Base-by-base conservation (phyloP, 192 early-diverging fungal genomes). In the Chytriomyces sp. region DNA sequence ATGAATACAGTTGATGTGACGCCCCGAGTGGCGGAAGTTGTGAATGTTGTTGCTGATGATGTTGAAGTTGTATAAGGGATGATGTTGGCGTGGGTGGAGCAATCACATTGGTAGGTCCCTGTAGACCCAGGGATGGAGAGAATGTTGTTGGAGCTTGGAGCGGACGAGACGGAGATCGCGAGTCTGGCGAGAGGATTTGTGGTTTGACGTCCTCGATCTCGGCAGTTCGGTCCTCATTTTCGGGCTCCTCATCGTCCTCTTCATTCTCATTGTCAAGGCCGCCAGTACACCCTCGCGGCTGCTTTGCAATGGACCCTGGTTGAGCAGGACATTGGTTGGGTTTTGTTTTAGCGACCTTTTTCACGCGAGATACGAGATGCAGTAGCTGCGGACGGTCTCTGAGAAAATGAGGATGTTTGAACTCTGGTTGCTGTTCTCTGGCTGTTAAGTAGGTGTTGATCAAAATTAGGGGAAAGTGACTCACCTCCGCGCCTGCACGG, bases 351-450 rank as follows among this genome's bases (percentile, higher is more conserved):
- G 44, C 44, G 44, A 49, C 44, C 22, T 49, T 37, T 62, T 65
- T 65, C 8, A 52, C 25, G 31, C 63, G 63, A 17, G 22, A 49
- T 14, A 65, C 63, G 40, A 2, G 10, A n/a, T 49, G 19, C 19
- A 65, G 63, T 2, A 25, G 14, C 28, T 65, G 22, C 28, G 8
- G 10, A 17, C 5, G 0, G 41, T 22, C 63, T 2, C 37, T 10
- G 1, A 5, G n/a, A 14, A 65, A 65, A 41, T 49, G 31, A 5
- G 63, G 39, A 28, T 65, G 63, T 32, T 65, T 49, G 44, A 49
- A 49, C 44, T 49, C 44, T 1, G 44, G 17, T n/a, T n/a, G n/a
- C n/a, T n/a, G n/a, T n/a, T n/a, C 17, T 22, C 22, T 49, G 44
- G 44, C 44, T 49, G 44, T 49, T 44, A 44, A 49, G 44, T 49